A percentile compares a stretch with the other conserved stretches of the same genome.
Conservation (phyloP, 1,284 basidiomycete species). For the Ganoderma leucocontextum region DNA sequence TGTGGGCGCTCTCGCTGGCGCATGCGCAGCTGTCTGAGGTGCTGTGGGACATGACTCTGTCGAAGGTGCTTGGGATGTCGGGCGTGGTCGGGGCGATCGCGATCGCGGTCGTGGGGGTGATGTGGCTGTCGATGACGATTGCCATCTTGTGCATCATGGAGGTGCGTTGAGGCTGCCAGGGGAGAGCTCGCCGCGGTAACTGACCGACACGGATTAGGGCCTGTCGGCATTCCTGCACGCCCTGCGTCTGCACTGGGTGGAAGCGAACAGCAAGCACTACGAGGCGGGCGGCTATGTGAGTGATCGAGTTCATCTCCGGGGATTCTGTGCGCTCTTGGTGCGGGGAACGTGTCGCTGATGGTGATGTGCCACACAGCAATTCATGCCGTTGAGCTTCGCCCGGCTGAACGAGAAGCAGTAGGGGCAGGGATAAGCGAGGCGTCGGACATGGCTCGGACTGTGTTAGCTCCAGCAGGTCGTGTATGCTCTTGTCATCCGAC, state of each 20-base stretch:
- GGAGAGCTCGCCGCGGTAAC: constrained; percentile 18
- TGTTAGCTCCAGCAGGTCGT: constrained; percentile 11
- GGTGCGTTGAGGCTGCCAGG: constrained; percentile 52
- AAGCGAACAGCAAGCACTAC: constrained; percentile 97
- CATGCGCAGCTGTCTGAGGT: constrained; percentile 99
- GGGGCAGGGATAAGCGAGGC: constrained; percentile 23
- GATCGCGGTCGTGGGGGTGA: constrained; percentile 69
- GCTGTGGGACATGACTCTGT: constrained; percentile 88
- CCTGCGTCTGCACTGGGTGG: constrained; percentile 97
- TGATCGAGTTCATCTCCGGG: constrained; percentile 42
- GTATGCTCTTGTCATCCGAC: constrained; percentile 22
- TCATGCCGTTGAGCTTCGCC: constrained; percentile 73
- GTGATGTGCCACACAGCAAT: constrained; percentile 53
- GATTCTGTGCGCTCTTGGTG: constrained; percentile 30
- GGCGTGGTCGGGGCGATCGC: constrained; percentile 68
- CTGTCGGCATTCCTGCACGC: constrained; percentile 96
- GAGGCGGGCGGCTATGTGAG: constrained; percentile 88
- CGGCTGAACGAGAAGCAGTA: constrained; percentile 50
- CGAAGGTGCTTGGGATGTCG: constrained; percentile 59
- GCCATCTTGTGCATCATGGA: constrained; percentile 91
- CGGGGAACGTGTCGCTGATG: constrained; percentile 41
- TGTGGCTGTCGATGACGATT: constrained; percentile 90
- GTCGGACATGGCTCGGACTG: constrained; percentile 32
- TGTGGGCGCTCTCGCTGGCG: constrained; percentile 98
- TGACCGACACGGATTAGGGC: constrained; percentile 60